These are phyloP conservation scores for Haplosporangium sp. DNA, from an alignment of 371 early-diverging fungal species.

Conservation along the genomic window DNA sequence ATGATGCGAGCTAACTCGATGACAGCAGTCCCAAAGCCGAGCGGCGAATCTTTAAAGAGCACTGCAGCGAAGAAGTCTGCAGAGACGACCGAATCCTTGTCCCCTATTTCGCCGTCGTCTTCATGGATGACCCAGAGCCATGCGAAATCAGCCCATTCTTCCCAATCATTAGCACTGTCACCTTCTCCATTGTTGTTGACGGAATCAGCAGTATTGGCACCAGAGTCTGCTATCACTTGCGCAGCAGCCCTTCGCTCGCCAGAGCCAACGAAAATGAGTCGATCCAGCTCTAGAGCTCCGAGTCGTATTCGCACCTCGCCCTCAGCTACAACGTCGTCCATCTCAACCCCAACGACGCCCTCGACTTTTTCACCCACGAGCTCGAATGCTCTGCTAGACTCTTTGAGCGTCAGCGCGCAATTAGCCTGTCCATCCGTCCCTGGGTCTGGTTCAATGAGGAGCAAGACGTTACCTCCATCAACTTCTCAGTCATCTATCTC, in stretches of 20 bases:
- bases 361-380: slow-evolving; percentile 40
- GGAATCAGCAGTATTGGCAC: neutral
- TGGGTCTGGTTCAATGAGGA: neutral
- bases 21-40: slow-evolving; percentile 13
- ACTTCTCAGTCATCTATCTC: slow-evolving; percentile 8
- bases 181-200: neutral
- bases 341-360: slow-evolving; percentile 49
- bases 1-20: slow-evolving; percentile 41
- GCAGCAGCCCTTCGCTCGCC: slow-evolving; percentile 6
- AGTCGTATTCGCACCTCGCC: slow-evolving; percentile 36
- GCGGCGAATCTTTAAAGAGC: neutral
- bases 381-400: slow-evolving; percentile 30
- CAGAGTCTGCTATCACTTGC: neutral
- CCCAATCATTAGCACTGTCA: neutral
- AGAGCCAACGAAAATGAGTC: slow-evolving; percentile 10
- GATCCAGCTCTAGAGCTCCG: slow-evolving; percentile 6
- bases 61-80: neutral
- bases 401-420: slow-evolving; percentile 32
- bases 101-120: slow-evolving; percentile 13
- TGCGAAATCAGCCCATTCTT: neutral
- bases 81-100: slow-evolving; percentile 1
- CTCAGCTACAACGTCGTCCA: slow-evolving; percentile 36
- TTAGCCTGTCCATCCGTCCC: slow-evolving; percentile 13
- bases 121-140: slow-evolving; percentile 7
- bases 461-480: neutral